Evolutionary conservation across 2,329 filamentous ascomycete species (phyloP).

Genomic region (Pseudogymnoascus sp.): DNA sequence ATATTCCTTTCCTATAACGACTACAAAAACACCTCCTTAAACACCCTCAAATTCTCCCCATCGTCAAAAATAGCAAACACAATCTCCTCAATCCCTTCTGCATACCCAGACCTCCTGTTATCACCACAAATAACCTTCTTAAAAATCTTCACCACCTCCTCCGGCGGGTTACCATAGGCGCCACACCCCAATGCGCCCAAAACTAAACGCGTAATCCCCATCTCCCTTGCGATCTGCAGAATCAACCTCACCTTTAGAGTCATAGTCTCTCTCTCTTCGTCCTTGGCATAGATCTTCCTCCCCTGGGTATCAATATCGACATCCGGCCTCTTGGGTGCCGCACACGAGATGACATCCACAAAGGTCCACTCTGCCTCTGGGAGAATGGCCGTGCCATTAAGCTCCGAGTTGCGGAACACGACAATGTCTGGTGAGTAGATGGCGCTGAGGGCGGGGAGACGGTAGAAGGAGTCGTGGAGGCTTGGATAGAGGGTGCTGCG

Average conservation of each 20-base stretch:
- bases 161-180: slow-evolving; percentile 55
- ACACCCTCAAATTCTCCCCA: slow-evolving; percentile 47
- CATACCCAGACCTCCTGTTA: slow-evolving; percentile 56
- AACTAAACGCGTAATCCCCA: slow-evolving; percentile 51
- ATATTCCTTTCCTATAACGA: slow-evolving; percentile 14
- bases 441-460: slow-evolving; percentile 31
- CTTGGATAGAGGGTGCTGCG: slow-evolving; percentile 48
- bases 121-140: slow-evolving; percentile 44
- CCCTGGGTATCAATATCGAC: slow-evolving; percentile 3
- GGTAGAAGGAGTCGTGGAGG: slow-evolving; percentile 35
- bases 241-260: slow-evolving; percentile 24
- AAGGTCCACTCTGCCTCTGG: slow-evolving; percentile 26
- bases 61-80: slow-evolving; percentile 55
- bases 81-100: slow-evolving; percentile 54
- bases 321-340: slow-evolving; percentile 19
- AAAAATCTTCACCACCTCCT: slow-evolving; percentile 58
- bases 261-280: slow-evolving; percentile 20
- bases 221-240: slow-evolving; percentile 38
- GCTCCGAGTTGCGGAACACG: slow-evolving; percentile 46
- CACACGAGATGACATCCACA: slow-evolving; percentile 23
- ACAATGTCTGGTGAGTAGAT: slow-evolving; percentile 56
- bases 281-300: slow-evolving; percentile 22
- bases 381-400: slow-evolving; percentile 37
- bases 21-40: slow-evolving; percentile 30
- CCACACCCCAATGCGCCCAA: slow-evolving; percentile 65